phyloP scores from a whole-genome alignment of 176 grass and related monocot species.

The Lolium rigidum region DNA sequence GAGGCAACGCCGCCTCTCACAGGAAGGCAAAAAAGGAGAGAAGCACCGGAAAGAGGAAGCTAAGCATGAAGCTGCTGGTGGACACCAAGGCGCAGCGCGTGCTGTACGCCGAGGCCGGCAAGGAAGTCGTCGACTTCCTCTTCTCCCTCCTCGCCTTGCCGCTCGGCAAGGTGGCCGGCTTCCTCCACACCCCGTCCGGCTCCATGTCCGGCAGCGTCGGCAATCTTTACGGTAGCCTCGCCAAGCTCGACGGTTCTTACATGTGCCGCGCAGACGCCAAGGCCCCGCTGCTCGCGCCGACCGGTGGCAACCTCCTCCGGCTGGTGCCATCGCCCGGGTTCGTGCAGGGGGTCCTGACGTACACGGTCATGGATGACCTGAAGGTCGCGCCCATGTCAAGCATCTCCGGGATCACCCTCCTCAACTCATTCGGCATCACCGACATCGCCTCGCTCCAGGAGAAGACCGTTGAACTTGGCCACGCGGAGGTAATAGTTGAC shows the following conservation, averaged over 20 bases:
- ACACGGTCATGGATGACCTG: slow-evolving; percentile 57
- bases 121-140: slow-evolving; percentile 7
- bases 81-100: neutral
- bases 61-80: slow-evolving; percentile 6
- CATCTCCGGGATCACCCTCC: slow-evolving; percentile 57
- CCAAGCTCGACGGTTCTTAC: slow-evolving; percentile 33
- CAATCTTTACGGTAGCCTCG: slow-evolving; percentile 42
- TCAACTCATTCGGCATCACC: slow-evolving; percentile 60
- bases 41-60: neutral
- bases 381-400: slow-evolving; percentile 59
- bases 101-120: neutral
- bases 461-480: neutral
- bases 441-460: slow-evolving; percentile 29
- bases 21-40: neutral
- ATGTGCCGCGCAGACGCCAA: neutral
- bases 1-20: neutral
- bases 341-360: slow-evolving; percentile 16
- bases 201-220: slow-evolving; percentile 23
- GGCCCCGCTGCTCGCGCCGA: neutral
- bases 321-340: neutral
- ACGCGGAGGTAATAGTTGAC: neutral
- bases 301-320: too few species aligned
- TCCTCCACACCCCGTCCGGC: neutral
- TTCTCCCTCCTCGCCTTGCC: slow-evolving; percentile 5
- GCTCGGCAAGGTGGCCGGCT: neutral